A percentile compares a stretch with the other conserved stretches of the same genome.
phyloP scores from a whole-genome alignment of 768 basidiomycete species.

The Serpula lacrymans region DNA sequence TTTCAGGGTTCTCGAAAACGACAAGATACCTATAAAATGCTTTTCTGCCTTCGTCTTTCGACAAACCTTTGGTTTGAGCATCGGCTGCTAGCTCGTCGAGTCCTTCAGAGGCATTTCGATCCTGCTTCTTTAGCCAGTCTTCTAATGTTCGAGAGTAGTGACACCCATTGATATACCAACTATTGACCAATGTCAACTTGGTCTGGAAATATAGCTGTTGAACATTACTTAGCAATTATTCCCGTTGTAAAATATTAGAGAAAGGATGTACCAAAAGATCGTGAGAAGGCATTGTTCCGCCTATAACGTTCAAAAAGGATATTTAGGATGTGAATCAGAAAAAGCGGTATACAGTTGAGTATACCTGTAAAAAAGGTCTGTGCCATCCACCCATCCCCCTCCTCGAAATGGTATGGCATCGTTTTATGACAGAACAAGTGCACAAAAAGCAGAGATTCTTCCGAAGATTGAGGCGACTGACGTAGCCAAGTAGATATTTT shows the following conservation, averaged over 20 bases:
- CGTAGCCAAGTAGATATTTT: slow-evolving; percentile 67
- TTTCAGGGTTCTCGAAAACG: not conserved
- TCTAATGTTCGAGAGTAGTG: slow-evolving; percentile 66
- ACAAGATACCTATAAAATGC: slow-evolving; percentile 47
- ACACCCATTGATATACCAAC: slow-evolving; percentile 60
- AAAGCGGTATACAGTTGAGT: too few relatives aligned
- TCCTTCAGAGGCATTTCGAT: slow-evolving; percentile 47
- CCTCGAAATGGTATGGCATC: slow-evolving; percentile 67
- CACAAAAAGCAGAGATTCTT: slow-evolving; percentile 57
- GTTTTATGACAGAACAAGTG: slow-evolving; percentile 68
- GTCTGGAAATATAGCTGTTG: slow-evolving; percentile 59
- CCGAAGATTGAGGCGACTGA: slow-evolving; percentile 26
- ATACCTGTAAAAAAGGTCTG: slow-evolving; percentile 68
- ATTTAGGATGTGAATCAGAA: not conserved
- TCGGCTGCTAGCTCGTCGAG: slow-evolving; percentile 47
- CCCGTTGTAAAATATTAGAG: not conserved
- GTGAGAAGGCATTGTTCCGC: slow-evolving; percentile 72
- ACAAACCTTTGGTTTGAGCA: slow-evolving; percentile 40
- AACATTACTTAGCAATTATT: not conserved
- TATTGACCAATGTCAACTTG: slow-evolving; percentile 53
- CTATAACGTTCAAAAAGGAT: slow-evolving; percentile 19
- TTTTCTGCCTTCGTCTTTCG: slow-evolving; percentile 50
- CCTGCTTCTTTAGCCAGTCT: slow-evolving; percentile 61
- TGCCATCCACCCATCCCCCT: slow-evolving; percentile 73
- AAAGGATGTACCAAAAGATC: slow-evolving; percentile 46